Conservation (phyloP, 1,139 yeast species). For the Taphrina sp. region DNA sequence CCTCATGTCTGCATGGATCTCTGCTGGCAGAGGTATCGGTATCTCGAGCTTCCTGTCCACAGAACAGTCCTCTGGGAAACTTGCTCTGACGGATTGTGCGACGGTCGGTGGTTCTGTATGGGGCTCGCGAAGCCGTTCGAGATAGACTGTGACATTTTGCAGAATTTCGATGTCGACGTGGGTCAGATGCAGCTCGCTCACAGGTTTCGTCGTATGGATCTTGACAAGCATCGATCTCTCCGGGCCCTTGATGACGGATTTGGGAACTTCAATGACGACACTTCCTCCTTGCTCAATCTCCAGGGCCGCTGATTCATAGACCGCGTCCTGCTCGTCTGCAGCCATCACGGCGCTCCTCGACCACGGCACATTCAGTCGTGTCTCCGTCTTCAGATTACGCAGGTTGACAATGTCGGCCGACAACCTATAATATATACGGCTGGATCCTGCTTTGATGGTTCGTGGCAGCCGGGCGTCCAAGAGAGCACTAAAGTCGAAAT, state of each 20-base stretch:
- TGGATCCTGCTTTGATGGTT: constrained; percentile 9
- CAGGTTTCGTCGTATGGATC: not conserved
- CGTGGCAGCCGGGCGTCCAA: constrained; percentile 14
- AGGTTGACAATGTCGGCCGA: constrained; percentile 4
- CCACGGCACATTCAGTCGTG: constrained; percentile 12
- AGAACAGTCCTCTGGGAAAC: not conserved
- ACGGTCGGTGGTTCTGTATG: constrained; percentile 2
- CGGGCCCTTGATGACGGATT: constrained; percentile 10
- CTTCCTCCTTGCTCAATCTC: constrained; percentile 1
- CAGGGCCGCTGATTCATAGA: not conserved
- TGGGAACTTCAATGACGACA: not conserved
- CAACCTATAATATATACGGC: constrained; percentile 6
- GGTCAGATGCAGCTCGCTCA: constrained; percentile 4
- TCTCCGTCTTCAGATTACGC: constrained; percentile 10
- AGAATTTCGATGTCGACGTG: constrained; percentile 5
- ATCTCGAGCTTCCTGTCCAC: not conserved
- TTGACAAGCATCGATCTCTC: not conserved
- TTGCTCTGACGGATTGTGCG: not conserved
- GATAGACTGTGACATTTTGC: constrained; percentile 8
- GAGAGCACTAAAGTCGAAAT: constrained; percentile 2
- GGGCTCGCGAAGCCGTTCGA: constrained; percentile 9
- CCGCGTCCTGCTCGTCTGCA: not conserved
- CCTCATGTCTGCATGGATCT: constrained; percentile 14
- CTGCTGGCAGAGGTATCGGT: constrained; percentile 7
- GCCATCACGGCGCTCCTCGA: constrained; percentile 13